Evolutionary conservation across 2,329 filamentous ascomycete species (phyloP).

Genomic region (Xylariaceae sp.): DNA sequence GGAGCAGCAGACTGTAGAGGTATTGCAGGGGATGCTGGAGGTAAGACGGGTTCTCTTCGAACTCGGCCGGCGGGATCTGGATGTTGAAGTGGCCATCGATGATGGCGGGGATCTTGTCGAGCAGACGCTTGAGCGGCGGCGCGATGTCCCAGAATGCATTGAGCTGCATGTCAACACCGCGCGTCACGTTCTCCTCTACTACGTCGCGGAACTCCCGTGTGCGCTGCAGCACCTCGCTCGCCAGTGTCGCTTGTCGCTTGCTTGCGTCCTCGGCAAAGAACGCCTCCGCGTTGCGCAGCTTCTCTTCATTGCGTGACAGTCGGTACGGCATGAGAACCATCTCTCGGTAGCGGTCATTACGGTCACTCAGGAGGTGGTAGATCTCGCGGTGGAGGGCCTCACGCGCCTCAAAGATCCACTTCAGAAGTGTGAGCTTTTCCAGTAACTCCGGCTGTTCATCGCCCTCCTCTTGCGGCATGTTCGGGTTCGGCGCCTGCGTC

Average conservation of each 20-base stretch:
- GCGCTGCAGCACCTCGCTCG: slow-evolving; percentile 66
- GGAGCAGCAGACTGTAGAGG: slow-evolving; percentile 75
- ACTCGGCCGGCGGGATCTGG: slow-evolving; percentile 72
- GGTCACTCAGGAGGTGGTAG: slow-evolving; percentile 77
- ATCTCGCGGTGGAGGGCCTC: slow-evolving; percentile 80
- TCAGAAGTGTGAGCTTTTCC: slow-evolving; percentile 89
- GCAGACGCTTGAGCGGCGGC: slow-evolving; percentile 68
- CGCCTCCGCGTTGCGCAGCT: slow-evolving; percentile 67
- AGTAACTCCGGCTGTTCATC: slow-evolving; percentile 91
- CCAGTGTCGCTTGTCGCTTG: slow-evolving; percentile 65
- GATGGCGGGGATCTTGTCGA: slow-evolving; percentile 67
- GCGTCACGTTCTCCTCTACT: slow-evolving; percentile 77
- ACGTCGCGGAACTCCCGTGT: slow-evolving; percentile 71
- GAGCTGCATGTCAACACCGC: slow-evolving; percentile 85
- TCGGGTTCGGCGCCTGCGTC: slow-evolving; percentile 62
- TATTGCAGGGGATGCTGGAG: slow-evolving; percentile 81
- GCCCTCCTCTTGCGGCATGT: slow-evolving; percentile 87
- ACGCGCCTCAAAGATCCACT: slow-evolving; percentile 95
- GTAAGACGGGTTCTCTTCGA: slow-evolving; percentile 81
- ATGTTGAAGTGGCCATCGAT: slow-evolving; percentile 53
- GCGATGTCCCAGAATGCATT: slow-evolving; percentile 98
- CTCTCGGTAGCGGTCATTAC: slow-evolving; percentile 79
- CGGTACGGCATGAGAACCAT: slow-evolving; percentile 79
- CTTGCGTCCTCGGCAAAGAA: slow-evolving; percentile 79
- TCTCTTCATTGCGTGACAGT: slow-evolving; percentile 68